Evolutionary conservation across 2,329 filamentous ascomycete species (phyloP).

Genomic region (Gaeumannomyces tritici): DNA sequence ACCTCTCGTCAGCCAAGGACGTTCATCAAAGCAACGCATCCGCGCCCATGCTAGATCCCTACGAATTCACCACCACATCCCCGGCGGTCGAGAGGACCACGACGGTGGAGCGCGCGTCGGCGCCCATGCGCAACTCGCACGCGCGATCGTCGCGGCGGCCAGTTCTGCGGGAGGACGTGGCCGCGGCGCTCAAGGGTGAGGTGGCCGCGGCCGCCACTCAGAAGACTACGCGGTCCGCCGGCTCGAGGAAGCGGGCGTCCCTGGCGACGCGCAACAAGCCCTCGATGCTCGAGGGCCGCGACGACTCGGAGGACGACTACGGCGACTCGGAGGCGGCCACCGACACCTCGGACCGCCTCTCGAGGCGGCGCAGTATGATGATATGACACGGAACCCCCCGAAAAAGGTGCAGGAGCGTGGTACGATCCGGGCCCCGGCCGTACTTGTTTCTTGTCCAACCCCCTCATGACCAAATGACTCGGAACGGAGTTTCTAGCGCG

Average conservation of each 20-base stretch:
- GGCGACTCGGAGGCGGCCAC: constrained; percentile 9
- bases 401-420: constrained; percentile 1
- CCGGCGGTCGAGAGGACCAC: constrained; percentile 14
- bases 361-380: constrained; percentile 50
- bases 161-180: not conserved
- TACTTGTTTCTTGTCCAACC: not conserved
- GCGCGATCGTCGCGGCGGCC: not conserved
- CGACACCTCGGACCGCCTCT: constrained; percentile 21
- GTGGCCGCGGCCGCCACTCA: not conserved
- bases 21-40: not conserved
- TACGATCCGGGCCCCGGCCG: not conserved
- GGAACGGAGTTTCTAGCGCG: not conserved
- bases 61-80: constrained; percentile 43
- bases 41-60: constrained; percentile 30
- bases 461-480: not conserved
- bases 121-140: not conserved
- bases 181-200: not conserved
- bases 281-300: constrained; percentile 17
- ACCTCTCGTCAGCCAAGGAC: not conserved
- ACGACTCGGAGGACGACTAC: constrained; percentile 18
- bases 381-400: constrained; percentile 31
- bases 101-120: not conserved
- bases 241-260: constrained; percentile 29
- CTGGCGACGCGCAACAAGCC: constrained; percentile 27
- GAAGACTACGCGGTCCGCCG: not conserved